Percentiles rank a stretch among this genome's conserved stretches.
Evolutionary conservation across 345 rosid species (phyloP).

Genomic region (Clausena lansium): DNA sequence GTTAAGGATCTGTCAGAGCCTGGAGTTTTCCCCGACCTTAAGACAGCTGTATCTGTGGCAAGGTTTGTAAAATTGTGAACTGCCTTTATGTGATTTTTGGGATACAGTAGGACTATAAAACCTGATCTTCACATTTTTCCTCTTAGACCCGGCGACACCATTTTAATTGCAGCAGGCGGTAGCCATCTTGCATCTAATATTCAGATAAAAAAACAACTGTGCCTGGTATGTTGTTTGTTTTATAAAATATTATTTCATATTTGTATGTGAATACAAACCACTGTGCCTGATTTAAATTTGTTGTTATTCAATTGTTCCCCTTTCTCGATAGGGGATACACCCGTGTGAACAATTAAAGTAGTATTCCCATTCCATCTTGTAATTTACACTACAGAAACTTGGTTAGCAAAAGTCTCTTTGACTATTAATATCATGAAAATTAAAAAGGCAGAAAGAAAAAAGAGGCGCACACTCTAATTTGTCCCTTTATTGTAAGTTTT

Average conservation of each 20-base stretch:
- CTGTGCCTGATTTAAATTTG: background rate
- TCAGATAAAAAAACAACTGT: constrained; percentile 83
- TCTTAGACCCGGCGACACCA: constrained; percentile 89
- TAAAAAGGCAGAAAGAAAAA: too few relatives aligned
- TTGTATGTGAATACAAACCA: background rate
- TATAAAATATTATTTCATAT: background rate
- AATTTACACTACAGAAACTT: too few relatives aligned
- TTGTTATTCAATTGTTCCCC: background rate
- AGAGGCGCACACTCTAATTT: too few relatives aligned
- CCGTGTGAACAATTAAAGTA: background rate
- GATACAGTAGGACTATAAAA: background rate
- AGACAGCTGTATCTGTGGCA: constrained; percentile 84
- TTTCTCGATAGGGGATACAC: background rate
- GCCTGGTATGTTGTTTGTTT: constrained; percentile 69
- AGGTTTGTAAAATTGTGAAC: constrained; percentile 49
- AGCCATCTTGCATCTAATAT: constrained; percentile 71
- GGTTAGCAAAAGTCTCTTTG: background rate
- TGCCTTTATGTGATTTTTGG: constrained; percentile 3
- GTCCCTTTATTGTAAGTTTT: too few relatives aligned
- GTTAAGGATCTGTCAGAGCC: constrained; percentile 53
- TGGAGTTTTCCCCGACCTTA: constrained; percentile 72
- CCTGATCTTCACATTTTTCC: constrained; percentile 26
- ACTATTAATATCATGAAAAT: background rate
- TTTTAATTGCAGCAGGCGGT: constrained; percentile 85
- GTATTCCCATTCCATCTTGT: background rate